Evolutionary conservation across 768 basidiomycete species (phyloP).

Genomic region (Hygrocybe coccinea): DNA sequence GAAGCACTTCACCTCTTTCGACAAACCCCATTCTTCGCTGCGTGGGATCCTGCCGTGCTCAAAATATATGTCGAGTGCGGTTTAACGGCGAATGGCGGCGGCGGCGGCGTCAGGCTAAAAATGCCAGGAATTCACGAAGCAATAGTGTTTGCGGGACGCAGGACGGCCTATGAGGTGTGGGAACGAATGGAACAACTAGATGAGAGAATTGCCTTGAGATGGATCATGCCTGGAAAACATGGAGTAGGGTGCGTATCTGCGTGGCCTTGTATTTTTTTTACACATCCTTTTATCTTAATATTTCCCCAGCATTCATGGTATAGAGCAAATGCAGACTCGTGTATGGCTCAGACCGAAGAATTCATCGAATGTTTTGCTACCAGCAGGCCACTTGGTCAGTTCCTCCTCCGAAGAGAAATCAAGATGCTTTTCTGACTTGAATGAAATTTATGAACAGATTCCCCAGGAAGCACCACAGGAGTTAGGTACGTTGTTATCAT

Average conservation of each 20-base stretch:
- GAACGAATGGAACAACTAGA: constrained; percentile 43
- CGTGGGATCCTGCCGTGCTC: constrained; percentile 65
- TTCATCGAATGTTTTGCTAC: constrained; percentile 37
- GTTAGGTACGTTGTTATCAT: constrained; percentile 23
- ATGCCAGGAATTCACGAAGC: constrained; percentile 65
- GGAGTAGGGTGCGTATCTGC: constrained; percentile 33
- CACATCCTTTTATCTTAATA: background rate
- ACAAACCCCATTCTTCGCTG: constrained; percentile 58
- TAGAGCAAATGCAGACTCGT: constrained; percentile 31
- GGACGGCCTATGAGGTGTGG: constrained; percentile 39
- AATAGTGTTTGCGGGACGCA: constrained; percentile 49
- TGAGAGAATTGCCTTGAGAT: constrained; percentile 46
- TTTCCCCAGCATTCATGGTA: constrained; percentile 28
- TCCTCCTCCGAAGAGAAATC: too few relatives aligned
- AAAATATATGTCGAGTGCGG: constrained; percentile 57
- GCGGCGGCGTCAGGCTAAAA: constrained; percentile 52
- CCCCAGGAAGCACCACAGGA: constrained; percentile 38
- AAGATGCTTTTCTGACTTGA: too few relatives aligned
- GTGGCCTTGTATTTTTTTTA: background rate
- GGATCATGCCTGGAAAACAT: constrained; percentile 48
- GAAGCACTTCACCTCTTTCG: constrained; percentile 51
- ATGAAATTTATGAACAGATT: constrained; percentile 26
- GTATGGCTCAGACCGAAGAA: constrained; percentile 44
- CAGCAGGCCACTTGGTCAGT: constrained; percentile 44
- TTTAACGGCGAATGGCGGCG: constrained; percentile 28